Evolutionary conservation across 805 yeast species (phyloP).

Genomic region (Metschnikowia baotianmanensis): DNA sequence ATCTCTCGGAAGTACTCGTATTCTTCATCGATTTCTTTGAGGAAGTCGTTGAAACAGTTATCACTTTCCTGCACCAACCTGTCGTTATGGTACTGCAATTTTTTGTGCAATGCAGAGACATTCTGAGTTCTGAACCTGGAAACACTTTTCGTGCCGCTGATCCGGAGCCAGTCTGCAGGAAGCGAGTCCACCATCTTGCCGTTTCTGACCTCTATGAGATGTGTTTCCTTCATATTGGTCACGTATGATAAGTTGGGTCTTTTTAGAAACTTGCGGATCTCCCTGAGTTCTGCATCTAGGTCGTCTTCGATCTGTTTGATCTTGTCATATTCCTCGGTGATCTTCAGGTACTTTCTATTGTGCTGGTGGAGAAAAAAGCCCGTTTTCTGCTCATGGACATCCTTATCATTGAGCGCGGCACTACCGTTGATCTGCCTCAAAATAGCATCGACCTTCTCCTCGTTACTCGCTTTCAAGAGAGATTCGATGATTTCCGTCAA

Average conservation of each 20-base stretch:
- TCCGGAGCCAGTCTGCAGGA: constrained; percentile 76
- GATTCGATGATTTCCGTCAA: constrained; percentile 38
- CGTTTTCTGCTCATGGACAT: constrained; percentile 42
- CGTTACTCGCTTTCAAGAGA: constrained; percentile 33
- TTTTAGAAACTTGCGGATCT: constrained; percentile 44
- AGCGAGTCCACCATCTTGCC: constrained; percentile 49
- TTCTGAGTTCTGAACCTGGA: constrained; percentile 72
- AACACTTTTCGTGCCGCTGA: constrained; percentile 64
- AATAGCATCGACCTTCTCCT: constrained; percentile 32
- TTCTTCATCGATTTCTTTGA: constrained; percentile 32
- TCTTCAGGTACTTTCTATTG: constrained; percentile 35
- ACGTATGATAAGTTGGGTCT: constrained; percentile 57
- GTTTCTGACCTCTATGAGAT: constrained; percentile 72
- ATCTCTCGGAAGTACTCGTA: constrained; percentile 28
- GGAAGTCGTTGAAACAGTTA: constrained; percentile 42
- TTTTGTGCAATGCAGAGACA: constrained; percentile 48
- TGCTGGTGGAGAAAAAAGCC: constrained; percentile 40
- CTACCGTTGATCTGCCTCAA: constrained; percentile 52
- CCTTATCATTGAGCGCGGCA: constrained; percentile 49
- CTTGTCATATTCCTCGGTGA: constrained; percentile 33
- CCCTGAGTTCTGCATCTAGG: constrained; percentile 52
- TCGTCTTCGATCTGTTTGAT: constrained; percentile 45
- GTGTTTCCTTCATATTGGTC: constrained; percentile 63
- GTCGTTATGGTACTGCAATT: constrained; percentile 61
- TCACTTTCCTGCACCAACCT: constrained; percentile 46